Conservation (phyloP, 1,284 basidiomycete genomes). For the Vanrija sp. region DNA sequence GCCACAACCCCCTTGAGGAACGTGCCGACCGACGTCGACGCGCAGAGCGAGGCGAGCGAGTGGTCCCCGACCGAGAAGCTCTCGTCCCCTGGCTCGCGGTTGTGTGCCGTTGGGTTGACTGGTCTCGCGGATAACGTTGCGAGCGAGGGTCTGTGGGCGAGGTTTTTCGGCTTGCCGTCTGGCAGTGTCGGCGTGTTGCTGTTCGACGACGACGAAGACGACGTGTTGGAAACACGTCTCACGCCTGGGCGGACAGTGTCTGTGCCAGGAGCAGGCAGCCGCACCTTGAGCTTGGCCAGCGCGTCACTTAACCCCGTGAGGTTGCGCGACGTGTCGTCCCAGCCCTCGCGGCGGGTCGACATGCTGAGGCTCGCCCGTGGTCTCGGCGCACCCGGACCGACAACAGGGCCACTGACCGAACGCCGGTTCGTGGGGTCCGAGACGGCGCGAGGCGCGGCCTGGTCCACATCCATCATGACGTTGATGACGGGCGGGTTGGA, state of each 20-base stretch:
- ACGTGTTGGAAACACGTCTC: no score
- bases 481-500: slow-evolving; percentile 2
- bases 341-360: slow-evolving; percentile 29
- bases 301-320: slow-evolving; percentile 38
- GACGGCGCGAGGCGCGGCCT: neutral
- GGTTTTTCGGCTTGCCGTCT: neutral
- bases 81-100: slow-evolving; percentile 3
- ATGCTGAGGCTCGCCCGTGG: slow-evolving; percentile 11
- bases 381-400: neutral
- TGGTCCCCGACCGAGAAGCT: slow-evolving; percentile 19
- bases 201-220: neutral
- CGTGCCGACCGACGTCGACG: slow-evolving; percentile 10
- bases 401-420: neutral
- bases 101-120: neutral
- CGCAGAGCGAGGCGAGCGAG: slow-evolving; percentile 25
- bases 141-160: neutral
- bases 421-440: slow-evolving; percentile 1
- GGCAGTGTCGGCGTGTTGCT: neutral
- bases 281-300: slow-evolving; percentile 29
- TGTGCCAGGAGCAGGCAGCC: slow-evolving; percentile 4
- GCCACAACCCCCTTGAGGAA: slow-evolving; percentile 69
- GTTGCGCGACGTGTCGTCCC: slow-evolving; percentile 35
- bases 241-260: neutral
- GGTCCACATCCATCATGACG: neutral
- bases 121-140: neutral